Percentiles rank a stretch among this genome's conserved stretches.
Evolutionary conservation across 169 alveolate genomes (phyloP).

Genomic region (Plasmodium gaboni): DNA sequence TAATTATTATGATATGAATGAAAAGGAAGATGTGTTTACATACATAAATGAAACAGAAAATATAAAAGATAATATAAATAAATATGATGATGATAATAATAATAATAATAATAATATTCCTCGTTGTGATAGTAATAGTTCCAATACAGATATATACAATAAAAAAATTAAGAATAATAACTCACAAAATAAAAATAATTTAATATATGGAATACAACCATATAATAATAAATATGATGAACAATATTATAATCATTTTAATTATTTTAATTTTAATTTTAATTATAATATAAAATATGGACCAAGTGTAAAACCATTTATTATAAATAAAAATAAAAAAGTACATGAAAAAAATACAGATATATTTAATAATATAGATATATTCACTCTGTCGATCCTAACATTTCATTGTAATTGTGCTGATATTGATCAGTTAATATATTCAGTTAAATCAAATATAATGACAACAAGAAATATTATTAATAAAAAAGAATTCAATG

Average conservation of each 20-base stretch:
- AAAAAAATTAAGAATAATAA: neutral
- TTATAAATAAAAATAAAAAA: no score
- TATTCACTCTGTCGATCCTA: constrained; percentile 24
- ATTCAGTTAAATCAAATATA: neutral
- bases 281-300: no score
- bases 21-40: no score
- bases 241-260: no score
- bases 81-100: neutral
- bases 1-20: no score
- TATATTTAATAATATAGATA: neutral
- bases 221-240: no score
- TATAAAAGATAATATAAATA: neutral
- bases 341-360: neutral
- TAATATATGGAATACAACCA: no score
- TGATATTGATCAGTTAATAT: constrained; percentile 55
- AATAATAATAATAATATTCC: neutral
- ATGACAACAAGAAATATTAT: neutral
- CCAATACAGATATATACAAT: neutral
- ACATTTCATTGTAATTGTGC: constrained; percentile 55
- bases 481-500: neutral
- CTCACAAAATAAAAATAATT: no score
- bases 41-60: no score
- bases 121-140: neutral
- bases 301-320: no score
- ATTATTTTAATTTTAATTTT: no score